Evolutionary conservation across 495 filamentous ascomycete species (phyloP), one percentile per base, ranked within the genome.

Genomic region (Xylaria bambusicola): DNA sequence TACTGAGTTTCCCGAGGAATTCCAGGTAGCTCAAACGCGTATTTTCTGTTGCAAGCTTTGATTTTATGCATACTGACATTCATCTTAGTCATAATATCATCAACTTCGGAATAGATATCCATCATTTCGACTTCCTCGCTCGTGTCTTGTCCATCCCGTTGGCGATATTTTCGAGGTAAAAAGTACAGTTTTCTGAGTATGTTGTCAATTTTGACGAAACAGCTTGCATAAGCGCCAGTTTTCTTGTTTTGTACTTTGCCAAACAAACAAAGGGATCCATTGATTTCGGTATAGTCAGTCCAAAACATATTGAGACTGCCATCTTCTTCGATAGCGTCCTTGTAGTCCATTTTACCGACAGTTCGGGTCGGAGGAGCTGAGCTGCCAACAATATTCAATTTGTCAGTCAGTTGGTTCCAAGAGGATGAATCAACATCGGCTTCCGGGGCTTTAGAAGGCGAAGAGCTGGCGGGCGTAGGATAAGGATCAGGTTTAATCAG

Each of bases 201-300:
- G 61, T 96, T 97, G 78, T 98, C 93, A 33, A 98, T 80, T 69
- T 98, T 98, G 70, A 96, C 84, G 65, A 98, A 98, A 55, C 93
- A 95, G 74, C 93, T 97, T 31, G 91, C 87, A 70, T 87, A 92
- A 31, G 75, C 77, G 33, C 84, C 86, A 23, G 82, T 89, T 62
- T 86, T 88, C 73, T 93, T 97, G 73, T 97, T 92, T 68, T 89
- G 88, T 2, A 97, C 95, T 68, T 98, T 98, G 51, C 94, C 94
- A 74, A 98, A 98, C 35, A 98, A 81, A 71, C 92, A 97, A 2
- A 98, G 77, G 62, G 86, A 91, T 41, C 93, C 95, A 68, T 93
- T 92, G 71, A 97, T 78, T 70, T 98, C 94, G 0, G 91, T 92
- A 64, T 95, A 98, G 69, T 98, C 94, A 12, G 92, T 85, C 94